These are phyloP conservation scores for Asterochloris sp. DNA, from an alignment of 139 green algal species.

Conservation along the genomic window DNA sequence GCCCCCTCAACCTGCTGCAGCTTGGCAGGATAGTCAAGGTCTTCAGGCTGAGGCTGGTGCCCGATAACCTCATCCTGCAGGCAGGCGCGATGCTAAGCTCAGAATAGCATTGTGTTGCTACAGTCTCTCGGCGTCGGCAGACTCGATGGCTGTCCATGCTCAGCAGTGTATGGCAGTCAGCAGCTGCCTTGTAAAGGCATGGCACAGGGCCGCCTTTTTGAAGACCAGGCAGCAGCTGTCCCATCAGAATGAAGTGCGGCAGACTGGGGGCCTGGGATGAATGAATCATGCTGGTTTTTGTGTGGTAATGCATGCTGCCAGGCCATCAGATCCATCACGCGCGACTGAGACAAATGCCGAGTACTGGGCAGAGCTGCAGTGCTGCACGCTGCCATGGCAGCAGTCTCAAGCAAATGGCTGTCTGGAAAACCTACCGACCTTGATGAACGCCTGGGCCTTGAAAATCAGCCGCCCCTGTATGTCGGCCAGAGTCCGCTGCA, in stretches of 20 bases:
- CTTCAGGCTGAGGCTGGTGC: constrained; percentile 58
- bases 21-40: constrained; percentile 84
- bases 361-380: background rate
- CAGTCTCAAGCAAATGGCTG: background rate
- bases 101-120: background rate
- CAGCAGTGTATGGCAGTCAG: background rate
- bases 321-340: too few species aligned
- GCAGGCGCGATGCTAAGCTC: background rate
- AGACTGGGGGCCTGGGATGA: background rate
- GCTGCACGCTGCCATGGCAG: background rate
- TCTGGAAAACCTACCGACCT: constrained; percentile 5
- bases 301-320: too few species aligned
- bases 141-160: background rate
- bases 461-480: constrained; percentile 90
- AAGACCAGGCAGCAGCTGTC: background rate
- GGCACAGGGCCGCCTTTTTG: background rate
- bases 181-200: background rate
- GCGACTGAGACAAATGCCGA: background rate
- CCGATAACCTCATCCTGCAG: constrained; percentile 66
- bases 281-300: background rate
- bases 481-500: constrained; percentile 80
- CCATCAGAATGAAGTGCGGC: too few species aligned
- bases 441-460: constrained; percentile 77
- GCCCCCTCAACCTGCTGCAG: constrained; percentile 43
- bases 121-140: background rate